Conservation (phyloP, 805 yeast species). For the Candida pini region DNA sequence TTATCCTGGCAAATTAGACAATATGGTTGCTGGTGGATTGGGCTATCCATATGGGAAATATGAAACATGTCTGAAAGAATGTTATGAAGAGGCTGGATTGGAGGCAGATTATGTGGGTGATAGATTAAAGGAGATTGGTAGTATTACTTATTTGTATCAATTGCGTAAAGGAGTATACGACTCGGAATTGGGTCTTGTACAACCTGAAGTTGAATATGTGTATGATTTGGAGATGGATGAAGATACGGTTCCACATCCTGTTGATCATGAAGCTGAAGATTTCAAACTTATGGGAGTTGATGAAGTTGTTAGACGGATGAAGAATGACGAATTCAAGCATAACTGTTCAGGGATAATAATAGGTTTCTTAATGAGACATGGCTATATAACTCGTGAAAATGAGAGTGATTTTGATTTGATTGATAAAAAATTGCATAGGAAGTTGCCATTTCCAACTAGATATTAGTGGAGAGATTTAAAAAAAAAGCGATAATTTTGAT, state of each 20-base stretch:
- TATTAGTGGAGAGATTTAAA: not conserved
- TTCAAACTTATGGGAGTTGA: constrained; percentile 59
- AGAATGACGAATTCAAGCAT: constrained; percentile 71
- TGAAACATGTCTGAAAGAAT: constrained; percentile 82
- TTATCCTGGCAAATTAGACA: constrained; percentile 86
- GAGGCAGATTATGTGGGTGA: constrained; percentile 40
- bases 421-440: constrained; percentile 56
- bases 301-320: constrained; percentile 48
- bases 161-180: constrained; percentile 25
- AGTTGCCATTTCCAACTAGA: constrained; percentile 59
- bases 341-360: constrained; percentile 76
- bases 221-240: constrained; percentile 62
- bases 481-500: not conserved
- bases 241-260: constrained; percentile 46
- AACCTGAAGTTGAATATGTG: constrained; percentile 83
- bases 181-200: constrained; percentile 53
- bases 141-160: constrained; percentile 58
- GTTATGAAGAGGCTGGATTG: constrained; percentile 90
- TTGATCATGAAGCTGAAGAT: constrained; percentile 72
- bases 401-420: constrained; percentile 68
- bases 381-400: constrained; percentile 54
- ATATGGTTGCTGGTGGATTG: constrained; percentile 92
- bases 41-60: constrained; percentile 71
- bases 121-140: constrained; percentile 52
- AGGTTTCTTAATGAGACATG: constrained; percentile 87